Base-by-base conservation (phyloP, 2,329 filamentous ascomycete species). In the Ascomycota sp. region DNA sequence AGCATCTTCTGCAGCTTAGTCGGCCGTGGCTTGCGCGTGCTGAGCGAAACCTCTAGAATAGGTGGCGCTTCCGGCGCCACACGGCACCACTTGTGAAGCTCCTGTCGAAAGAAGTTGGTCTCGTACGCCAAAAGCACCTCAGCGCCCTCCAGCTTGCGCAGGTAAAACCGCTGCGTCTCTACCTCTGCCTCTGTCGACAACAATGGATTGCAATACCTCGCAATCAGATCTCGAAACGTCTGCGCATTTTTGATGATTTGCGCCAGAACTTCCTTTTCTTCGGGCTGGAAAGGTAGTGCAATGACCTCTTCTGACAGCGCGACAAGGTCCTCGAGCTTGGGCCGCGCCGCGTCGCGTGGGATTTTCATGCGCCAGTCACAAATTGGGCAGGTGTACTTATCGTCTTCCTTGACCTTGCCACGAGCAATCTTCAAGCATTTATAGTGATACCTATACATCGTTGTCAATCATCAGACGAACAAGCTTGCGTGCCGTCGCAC, bases 351-450 rank as follows among this genome's bases (percentile, higher is more conserved):
- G 60, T 98, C 89, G 31, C 89, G 80, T 24, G 89, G 89, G 35
- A 98, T 95, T 57, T 86, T 91, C 49, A 93, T 79, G 12, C 89
- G 76, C 72, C 84, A 93, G 52, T 98, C 89, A 51, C 89, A 98
- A 40, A 98, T 92, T 0, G 89, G 89, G 47, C 89, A 98, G 1
- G 86, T 95, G 50, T 93, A 98, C 52, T 92, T 92, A 49, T 95
- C 89, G 40, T 92, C 86, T 49, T 95, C 89, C 56, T 95, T 95
- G 45, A 98, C 81, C 50, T 95, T 98, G 34, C 89, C 89, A 33
- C 89, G 72, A 3, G 89, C 89, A 47, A 98, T 93, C 59, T 98
- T 98, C 28, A 98, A 64, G 47, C 89, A 98, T 54, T 93, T 95
- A 38, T 89, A 86, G 47, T 98, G 89, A 49, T 98, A 98, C 79